Conservation (phyloP, 2,329 filamentous ascomycete genomes). For the Aureobasidium zeae region DNA sequence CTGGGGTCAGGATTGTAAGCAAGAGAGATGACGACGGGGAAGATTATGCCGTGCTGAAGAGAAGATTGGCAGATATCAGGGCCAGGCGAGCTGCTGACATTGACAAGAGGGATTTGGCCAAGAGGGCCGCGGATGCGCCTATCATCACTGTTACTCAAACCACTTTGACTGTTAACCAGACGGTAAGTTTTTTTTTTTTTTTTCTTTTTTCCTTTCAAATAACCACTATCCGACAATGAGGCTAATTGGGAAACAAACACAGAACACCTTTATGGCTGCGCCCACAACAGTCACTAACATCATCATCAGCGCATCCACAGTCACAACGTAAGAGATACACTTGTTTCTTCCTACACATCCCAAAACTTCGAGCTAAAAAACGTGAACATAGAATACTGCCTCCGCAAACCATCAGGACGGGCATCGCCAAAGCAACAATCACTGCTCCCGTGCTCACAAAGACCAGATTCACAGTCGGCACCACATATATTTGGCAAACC, state of each 20-base stretch:
- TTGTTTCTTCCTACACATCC: background rate
- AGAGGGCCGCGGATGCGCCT: constrained; percentile 30
- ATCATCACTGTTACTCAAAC: constrained; percentile 28
- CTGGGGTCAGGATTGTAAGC: constrained; percentile 20
- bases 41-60: constrained; percentile 23
- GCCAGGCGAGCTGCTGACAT: constrained; percentile 15
- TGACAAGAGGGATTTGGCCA: constrained; percentile 20
- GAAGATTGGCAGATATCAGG: constrained; percentile 13
- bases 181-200: constrained; percentile 16
- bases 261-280: constrained; percentile 8
- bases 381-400: constrained; percentile 27
- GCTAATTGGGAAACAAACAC: background rate
- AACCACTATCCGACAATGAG: background rate
- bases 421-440: constrained; percentile 26
- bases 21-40: constrained; percentile 18
- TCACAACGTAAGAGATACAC: constrained; percentile 15
- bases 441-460: constrained; percentile 32
- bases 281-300: constrained; percentile 27
- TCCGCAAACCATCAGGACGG: constrained; percentile 30
- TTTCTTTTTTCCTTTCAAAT: too few relatives aligned
- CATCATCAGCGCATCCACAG: constrained; percentile 20
- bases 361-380: background rate
- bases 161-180: constrained; percentile 27
- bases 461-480: constrained; percentile 23
- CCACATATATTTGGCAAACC: constrained; percentile 25